A percentile compares a stretch with the other conserved stretches of the same genome.
These are phyloP conservation scores for Cryptococcus sp. DNA, from an alignment of 1,284 basidiomycete genomes.

Conservation along the genomic window DNA sequence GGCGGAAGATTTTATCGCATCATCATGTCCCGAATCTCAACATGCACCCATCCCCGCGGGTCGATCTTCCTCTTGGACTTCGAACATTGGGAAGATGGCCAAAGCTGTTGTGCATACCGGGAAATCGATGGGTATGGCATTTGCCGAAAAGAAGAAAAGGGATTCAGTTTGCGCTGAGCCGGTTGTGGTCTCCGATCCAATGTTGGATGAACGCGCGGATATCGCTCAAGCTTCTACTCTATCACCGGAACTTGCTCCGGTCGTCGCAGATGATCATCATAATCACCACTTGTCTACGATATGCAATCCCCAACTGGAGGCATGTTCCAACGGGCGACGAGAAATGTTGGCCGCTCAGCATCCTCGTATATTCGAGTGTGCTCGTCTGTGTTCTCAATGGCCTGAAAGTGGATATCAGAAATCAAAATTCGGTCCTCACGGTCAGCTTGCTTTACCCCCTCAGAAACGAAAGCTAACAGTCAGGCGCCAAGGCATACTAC, in stretches of 20 bases:
- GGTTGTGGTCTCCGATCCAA: too few relatives aligned
- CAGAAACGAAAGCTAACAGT: conserved; percentile 1
- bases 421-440: conserved; percentile 66
- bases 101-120: conserved; percentile 33
- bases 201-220: too few relatives aligned
- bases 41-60: neutral
- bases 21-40: too few relatives aligned
- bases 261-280: too few relatives aligned
- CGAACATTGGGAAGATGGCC: conserved; percentile 38
- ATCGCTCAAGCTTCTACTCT: neutral
- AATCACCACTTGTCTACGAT: too few relatives aligned
- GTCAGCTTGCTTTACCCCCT: conserved; percentile 43
- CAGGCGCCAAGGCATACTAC: conserved; percentile 51
- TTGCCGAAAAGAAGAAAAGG: conserved; percentile 16
- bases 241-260: neutral
- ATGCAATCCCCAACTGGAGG: too few relatives aligned
- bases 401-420: conserved; percentile 72
- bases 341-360: too few relatives aligned
- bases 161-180: neutral
- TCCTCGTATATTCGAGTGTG: conserved; percentile 28
- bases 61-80: conserved; percentile 27
- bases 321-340: too few relatives aligned
- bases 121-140: conserved; percentile 22
- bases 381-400: conserved; percentile 56
- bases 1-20: neutral